Percentiles rank a stretch among this genome's conserved stretches.
Conservation (phyloP, 352 stramenopile species). For the Aphanomyces euteiches region DNA sequence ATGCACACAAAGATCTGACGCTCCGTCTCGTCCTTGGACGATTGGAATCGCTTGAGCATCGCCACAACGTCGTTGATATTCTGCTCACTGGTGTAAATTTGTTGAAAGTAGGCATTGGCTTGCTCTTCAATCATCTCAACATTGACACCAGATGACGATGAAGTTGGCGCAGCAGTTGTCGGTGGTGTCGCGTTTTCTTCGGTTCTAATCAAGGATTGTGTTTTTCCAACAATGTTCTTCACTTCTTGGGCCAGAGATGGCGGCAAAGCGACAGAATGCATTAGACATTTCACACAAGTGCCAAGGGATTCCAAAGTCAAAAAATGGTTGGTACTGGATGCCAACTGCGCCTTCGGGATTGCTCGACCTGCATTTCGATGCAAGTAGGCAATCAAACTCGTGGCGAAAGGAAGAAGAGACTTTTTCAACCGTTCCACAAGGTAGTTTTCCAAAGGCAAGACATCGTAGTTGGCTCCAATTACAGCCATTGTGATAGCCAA, state of each 20-base stretch:
- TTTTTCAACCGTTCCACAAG: slow-evolving; percentile 72
- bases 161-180: slow-evolving; percentile 14
- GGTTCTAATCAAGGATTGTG: slow-evolving; percentile 70
- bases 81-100: slow-evolving; percentile 98
- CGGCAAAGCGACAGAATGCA: slow-evolving; percentile 59
- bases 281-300: slow-evolving; percentile 78
- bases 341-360: slow-evolving; percentile 78
- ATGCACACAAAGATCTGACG: slow-evolving; percentile 99
- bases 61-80: slow-evolving; percentile 97
- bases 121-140: slow-evolving; percentile 98
- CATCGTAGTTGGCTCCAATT: slow-evolving; percentile 83
- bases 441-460: slow-evolving; percentile 79
- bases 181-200: slow-evolving; percentile 35
- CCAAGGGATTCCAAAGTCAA: slow-evolving; percentile 81
- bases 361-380: slow-evolving; percentile 80
- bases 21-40: slow-evolving; percentile 91
- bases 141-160: slow-evolving; percentile 40
- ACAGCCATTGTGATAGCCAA: slow-evolving; percentile 76
- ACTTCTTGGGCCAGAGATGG: slow-evolving; percentile 71
- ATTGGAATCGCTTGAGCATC: slow-evolving; percentile 98
- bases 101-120: slow-evolving; percentile 98
- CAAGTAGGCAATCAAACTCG: slow-evolving; percentile 77
- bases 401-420: slow-evolving; percentile 70
- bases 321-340: slow-evolving; percentile 69
- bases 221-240: slow-evolving; percentile 82